Evolutionary conservation across 208 protist genomes (phyloP).

Genomic region (Jaenimonas drosophilae): DNA sequence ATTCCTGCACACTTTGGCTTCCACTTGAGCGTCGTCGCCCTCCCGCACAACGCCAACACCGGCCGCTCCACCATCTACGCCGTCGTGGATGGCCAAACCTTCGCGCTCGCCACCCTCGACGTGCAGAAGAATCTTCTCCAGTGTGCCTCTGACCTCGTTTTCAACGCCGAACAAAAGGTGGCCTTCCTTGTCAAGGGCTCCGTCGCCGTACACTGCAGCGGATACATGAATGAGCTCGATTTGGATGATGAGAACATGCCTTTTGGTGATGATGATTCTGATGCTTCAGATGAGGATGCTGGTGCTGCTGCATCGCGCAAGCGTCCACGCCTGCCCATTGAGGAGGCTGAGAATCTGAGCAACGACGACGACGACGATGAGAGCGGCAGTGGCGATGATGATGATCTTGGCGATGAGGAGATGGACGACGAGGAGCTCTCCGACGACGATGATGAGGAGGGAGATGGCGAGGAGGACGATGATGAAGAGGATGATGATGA

Average conservation of each 20-base stretch:
- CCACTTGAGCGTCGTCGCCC: conserved; percentile 62
- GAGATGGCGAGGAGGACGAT: conserved; percentile 21
- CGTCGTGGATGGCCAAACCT: conserved; percentile 73
- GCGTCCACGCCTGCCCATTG: conserved; percentile 5
- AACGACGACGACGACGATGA: conserved; percentile 9
- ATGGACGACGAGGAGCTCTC: conserved; percentile 15
- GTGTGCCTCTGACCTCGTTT: conserved; percentile 65
- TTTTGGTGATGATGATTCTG: conserved; percentile 7
- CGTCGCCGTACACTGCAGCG: conserved; percentile 57
- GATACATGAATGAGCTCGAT: conserved; percentile 69
- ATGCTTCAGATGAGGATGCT: conserved; percentile 6
- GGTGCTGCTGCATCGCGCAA: no score
- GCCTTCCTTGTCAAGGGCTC: conserved; percentile 75
- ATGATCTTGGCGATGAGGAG: conserved; percentile 9
- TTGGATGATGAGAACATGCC: conserved; percentile 20
- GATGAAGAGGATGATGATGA: conserved; percentile 21
- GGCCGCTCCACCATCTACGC: conserved; percentile 73
- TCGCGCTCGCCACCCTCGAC: conserved; percentile 64
- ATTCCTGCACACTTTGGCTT: conserved; percentile 45
- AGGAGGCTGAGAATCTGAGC: conserved; percentile 1
- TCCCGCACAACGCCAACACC: conserved; percentile 43
- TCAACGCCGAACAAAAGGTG: conserved; percentile 64
- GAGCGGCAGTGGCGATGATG: conserved; percentile 6
- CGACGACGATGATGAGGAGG: conserved; percentile 22
- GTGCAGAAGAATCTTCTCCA: conserved; percentile 46